Percentiles rank a stretch among this genome's conserved stretches.
phyloP scores from a whole-genome alignment of 352 stramenopile genomes.

The Pythium phragmitis region DNA sequence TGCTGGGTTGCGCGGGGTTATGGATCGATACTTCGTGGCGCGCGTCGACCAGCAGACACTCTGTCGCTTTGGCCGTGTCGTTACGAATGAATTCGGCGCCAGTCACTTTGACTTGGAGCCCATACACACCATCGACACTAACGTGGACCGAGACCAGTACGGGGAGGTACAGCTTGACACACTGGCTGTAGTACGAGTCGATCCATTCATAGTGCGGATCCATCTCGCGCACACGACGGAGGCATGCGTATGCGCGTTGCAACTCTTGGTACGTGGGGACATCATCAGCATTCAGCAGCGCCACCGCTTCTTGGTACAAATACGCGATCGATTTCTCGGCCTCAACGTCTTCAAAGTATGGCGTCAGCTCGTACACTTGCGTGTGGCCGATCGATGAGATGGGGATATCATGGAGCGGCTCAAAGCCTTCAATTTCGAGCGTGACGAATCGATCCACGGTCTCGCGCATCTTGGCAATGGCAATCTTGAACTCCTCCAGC shows the following conservation, averaged over 20 bases:
- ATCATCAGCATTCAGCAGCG: constrained; percentile 64
- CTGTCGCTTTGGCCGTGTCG: constrained; percentile 69
- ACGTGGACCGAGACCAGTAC: constrained; percentile 71
- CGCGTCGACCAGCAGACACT: constrained; percentile 69
- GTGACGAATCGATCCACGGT: constrained; percentile 70
- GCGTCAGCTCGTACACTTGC: constrained; percentile 78
- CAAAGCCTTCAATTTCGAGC: constrained; percentile 75
- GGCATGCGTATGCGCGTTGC: constrained; percentile 71
- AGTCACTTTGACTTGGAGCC: constrained; percentile 78
- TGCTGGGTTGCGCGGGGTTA: constrained; percentile 50
- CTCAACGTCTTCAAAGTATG: constrained; percentile 72
- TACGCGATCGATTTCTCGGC: constrained; percentile 58
- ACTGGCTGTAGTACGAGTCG: constrained; percentile 76
- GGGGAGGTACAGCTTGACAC: constrained; percentile 64
- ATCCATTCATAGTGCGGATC: constrained; percentile 85
- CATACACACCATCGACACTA: constrained; percentile 66
- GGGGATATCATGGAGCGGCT: constrained; percentile 60
- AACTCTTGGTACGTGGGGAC: constrained; percentile 55
- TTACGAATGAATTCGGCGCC: constrained; percentile 75
- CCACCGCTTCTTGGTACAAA: constrained; percentile 69
- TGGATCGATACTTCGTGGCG: constrained; percentile 43
- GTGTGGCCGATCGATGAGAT: constrained; percentile 68
- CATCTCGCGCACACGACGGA: constrained; percentile 65
- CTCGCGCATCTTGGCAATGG: constrained; percentile 75
- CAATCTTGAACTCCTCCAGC: constrained; percentile 86